phyloP scores from a whole-genome alignment of 441 rosid species.

The Biscutella laevigata region DNA sequence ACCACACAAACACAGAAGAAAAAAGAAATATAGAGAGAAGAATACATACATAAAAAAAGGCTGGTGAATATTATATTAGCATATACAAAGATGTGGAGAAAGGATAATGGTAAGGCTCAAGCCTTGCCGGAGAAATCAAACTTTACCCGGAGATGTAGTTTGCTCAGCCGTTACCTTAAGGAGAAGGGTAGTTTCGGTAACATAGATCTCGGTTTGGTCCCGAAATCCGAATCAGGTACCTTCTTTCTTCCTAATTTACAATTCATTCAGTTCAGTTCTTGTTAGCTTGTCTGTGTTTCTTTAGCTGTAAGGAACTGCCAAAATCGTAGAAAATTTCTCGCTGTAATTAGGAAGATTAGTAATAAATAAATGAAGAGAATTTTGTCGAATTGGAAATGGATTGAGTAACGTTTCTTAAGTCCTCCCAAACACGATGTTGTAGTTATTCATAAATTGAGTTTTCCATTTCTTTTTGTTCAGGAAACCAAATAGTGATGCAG shows the following conservation, averaged over 20 bases:
- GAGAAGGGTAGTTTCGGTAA: slow-evolving; percentile 42
- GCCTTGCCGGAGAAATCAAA: slow-evolving; percentile 33
- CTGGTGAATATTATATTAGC: background rate
- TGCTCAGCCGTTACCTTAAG: slow-evolving; percentile 52
- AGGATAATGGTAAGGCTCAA: slow-evolving; percentile 8
- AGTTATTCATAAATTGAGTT: too few species aligned
- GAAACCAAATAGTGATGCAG: slow-evolving; percentile 5
- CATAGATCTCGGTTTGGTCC: slow-evolving; percentile 18
- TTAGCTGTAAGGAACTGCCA: background rate
- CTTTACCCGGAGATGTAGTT: slow-evolving; percentile 36
- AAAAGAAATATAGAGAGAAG: background rate
- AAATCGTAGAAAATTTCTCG: background rate
- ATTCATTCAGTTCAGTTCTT: background rate
- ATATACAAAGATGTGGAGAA: slow-evolving; percentile 13
- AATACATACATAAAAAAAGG: background rate
- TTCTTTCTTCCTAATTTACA: background rate
- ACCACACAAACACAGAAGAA: background rate
- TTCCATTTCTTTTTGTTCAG: slow-evolving; percentile 3
- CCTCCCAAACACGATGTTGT: background rate
- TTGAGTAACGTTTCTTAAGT: background rate
- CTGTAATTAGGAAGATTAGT: background rate
- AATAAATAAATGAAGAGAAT: background rate
- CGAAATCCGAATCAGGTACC: slow-evolving; percentile 22
- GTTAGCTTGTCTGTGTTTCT: background rate
- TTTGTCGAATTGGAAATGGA: background rate